A percentile compares a stretch with the other conserved stretches of the same genome.
These are phyloP conservation scores for Bryoerythrophyllum caledonicum DNA, from an alignment of 225 moss, liverwort and hornwort genomes.

Conservation along the genomic window DNA sequence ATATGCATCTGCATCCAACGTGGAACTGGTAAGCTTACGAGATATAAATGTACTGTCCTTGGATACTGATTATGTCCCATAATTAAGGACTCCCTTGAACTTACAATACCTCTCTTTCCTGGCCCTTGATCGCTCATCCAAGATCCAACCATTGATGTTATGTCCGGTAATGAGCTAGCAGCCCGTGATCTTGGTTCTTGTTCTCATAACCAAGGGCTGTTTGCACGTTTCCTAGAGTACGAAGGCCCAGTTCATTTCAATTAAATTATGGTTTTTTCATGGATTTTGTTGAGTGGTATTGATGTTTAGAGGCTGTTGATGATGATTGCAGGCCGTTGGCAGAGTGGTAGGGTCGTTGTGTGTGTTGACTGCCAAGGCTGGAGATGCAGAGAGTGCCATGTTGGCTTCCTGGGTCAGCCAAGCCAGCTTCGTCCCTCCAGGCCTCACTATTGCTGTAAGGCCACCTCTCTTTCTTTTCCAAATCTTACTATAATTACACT, in stretches of 20 bases:
- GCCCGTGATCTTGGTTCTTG: too few relatives aligned
- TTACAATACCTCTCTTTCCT: too few relatives aligned
- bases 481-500: too few relatives aligned
- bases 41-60: too few relatives aligned
- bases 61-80: too few relatives aligned
- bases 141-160: too few relatives aligned
- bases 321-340: constrained; percentile 75
- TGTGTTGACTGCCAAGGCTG: constrained; percentile 74
- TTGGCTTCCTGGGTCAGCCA: constrained; percentile 98
- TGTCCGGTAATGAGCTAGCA: too few relatives aligned
- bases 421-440: constrained; percentile 97
- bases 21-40: constrained; percentile 63
- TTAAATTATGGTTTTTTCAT: too few relatives aligned
- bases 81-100: too few relatives aligned
- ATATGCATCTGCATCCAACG: constrained; percentile 61
- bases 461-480: background rate
- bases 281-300: background rate
- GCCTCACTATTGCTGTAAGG: constrained; percentile 86
- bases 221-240: background rate
- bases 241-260: background rate
- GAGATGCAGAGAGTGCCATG: constrained; percentile 98
- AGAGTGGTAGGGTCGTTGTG: constrained; percentile 91
- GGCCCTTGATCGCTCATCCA: too few relatives aligned
- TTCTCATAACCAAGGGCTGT: too few relatives aligned
- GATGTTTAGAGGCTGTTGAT: background rate